phyloP scores from a whole-genome alignment of 1,139 yeast species.

The Keqinozyma sinolaborantium region DNA sequence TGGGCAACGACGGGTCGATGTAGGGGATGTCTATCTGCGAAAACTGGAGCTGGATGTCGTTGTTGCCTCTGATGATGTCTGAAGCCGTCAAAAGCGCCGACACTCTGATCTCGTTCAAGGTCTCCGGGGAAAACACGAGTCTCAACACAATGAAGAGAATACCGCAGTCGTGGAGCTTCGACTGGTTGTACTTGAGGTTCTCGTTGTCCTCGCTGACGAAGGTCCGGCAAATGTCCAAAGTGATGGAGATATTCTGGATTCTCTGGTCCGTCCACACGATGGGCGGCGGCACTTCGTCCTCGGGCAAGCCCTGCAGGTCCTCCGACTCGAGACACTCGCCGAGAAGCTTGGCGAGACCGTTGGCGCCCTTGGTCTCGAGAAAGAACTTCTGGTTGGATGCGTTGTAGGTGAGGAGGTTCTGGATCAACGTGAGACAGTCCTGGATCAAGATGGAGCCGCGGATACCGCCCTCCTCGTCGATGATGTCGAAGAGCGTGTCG shows the following conservation, averaged over 20 bases:
- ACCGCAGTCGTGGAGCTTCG: slow-evolving; percentile 57
- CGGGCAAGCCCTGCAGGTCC: slow-evolving; percentile 7
- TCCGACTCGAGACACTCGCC: slow-evolving; percentile 51
- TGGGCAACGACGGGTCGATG: slow-evolving; percentile 75
- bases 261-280: slow-evolving; percentile 75
- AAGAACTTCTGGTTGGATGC: slow-evolving; percentile 89
- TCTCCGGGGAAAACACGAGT: slow-evolving; percentile 61
- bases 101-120: slow-evolving; percentile 63
- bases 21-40: slow-evolving; percentile 88
- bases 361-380: slow-evolving; percentile 78
- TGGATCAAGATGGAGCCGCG: slow-evolving; percentile 89
- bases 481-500: slow-evolving; percentile 72
- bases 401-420: slow-evolving; percentile 73
- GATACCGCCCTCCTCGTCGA: slow-evolving; percentile 85
- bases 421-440: slow-evolving; percentile 76
- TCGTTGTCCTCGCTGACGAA: slow-evolving; percentile 78
- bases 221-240: slow-evolving; percentile 69
- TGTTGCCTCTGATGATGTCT: slow-evolving; percentile 65
- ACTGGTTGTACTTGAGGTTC: slow-evolving; percentile 59
- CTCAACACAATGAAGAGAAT: slow-evolving; percentile 63
- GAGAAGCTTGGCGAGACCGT: slow-evolving; percentile 58
- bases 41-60: slow-evolving; percentile 63
- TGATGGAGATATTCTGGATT: slow-evolving; percentile 57
- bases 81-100: slow-evolving; percentile 72
- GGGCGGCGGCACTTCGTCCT: slow-evolving; percentile 20